Evolutionary conservation across 768 basidiomycete genomes (phyloP), one percentile per base, ranked within the genome.

Genomic region (Podaxis carcinomalis): DNA sequence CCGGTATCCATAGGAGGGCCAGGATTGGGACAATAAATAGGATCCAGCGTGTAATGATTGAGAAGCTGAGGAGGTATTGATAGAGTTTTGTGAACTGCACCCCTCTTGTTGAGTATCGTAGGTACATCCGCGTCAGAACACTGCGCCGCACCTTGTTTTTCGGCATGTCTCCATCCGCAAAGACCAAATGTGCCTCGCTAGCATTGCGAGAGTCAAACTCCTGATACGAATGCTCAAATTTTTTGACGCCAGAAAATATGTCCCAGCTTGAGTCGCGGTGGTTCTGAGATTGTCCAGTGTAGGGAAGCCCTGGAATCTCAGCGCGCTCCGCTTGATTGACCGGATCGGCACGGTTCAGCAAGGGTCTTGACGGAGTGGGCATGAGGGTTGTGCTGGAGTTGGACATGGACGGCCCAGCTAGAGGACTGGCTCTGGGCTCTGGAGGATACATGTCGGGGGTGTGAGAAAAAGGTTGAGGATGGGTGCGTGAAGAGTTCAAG

Each of bases 1-100:
- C 89, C 1, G 88, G 89, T 35, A 90, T 86, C 88, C 89, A 90
- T 1, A 89, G 62, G 27, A 87, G 64, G 32, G 72, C 83, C 40
- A 92, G 74, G 27, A 92, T 72, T 1, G 92, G 92, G 16, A 93
- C 69, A 67, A 95, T 91, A 75, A 88, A 89, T 32, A 93, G 63
- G 21, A 85, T 77, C 92, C 92, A 93, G 39, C 92, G 83, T 6
- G 90, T 87, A 51, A 92, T 78, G 69, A 93, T 87, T 2, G 89
- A 90, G 19, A 83, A 83, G 67, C 87, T 88, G 55, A 93, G 68
- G 7, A 93, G 79, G 72, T 88, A 93, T 64, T 87, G 77, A 74
- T 92, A 93, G 3, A 88, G 69, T 66, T 79, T 83, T 0, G 82
- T 74, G 44, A 88, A 69, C 88, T 90, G 57, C 14, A 62, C 52